Evolutionary conservation across 192 early-diverging fungal genomes (phyloP).

Genomic region (Lobulomyces angularis): DNA sequence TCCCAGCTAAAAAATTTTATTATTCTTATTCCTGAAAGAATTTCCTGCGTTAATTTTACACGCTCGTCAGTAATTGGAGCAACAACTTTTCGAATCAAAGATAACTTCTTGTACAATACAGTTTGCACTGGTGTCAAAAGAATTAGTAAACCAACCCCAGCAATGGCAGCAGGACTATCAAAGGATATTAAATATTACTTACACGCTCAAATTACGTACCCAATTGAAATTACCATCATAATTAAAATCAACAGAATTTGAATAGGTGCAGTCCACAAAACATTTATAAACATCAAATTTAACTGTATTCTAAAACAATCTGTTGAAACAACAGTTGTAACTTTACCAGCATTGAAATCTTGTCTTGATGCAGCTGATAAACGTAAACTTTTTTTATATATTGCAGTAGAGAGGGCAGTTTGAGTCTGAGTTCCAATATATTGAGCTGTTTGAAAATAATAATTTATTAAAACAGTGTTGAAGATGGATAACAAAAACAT

Average conservation of each 20-base stretch:
- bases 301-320: slow-evolving; percentile 53
- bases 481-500: no score
- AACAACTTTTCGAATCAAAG: slow-evolving; percentile 22
- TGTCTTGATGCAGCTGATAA: slow-evolving; percentile 39
- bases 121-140: slow-evolving; percentile 25
- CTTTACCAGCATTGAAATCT: slow-evolving; percentile 45
- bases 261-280: slow-evolving; percentile 22
- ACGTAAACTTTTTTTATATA: slow-evolving; percentile 47
- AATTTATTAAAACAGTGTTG: neutral
- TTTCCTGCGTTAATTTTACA: slow-evolving; percentile 57
- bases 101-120: slow-evolving; percentile 20
- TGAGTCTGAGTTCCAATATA: slow-evolving; percentile 10
- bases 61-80: slow-evolving; percentile 58
- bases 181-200: slow-evolving; percentile 9
- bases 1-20: slow-evolving; percentile 72
- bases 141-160: slow-evolving; percentile 33
- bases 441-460: neutral
- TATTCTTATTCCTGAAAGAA: slow-evolving; percentile 57
- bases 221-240: slow-evolving; percentile 24
- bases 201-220: slow-evolving; percentile 10
- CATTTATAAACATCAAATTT: slow-evolving; percentile 10
- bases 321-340: slow-evolving; percentile 51
- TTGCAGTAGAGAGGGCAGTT: slow-evolving; percentile 29
- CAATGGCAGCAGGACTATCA: slow-evolving; percentile 15
- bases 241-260: slow-evolving; percentile 23